These are phyloP conservation scores for Coleophoma crateriformis DNA, from an alignment of 2,329 filamentous ascomycete genomes.

Conservation along the genomic window DNA sequence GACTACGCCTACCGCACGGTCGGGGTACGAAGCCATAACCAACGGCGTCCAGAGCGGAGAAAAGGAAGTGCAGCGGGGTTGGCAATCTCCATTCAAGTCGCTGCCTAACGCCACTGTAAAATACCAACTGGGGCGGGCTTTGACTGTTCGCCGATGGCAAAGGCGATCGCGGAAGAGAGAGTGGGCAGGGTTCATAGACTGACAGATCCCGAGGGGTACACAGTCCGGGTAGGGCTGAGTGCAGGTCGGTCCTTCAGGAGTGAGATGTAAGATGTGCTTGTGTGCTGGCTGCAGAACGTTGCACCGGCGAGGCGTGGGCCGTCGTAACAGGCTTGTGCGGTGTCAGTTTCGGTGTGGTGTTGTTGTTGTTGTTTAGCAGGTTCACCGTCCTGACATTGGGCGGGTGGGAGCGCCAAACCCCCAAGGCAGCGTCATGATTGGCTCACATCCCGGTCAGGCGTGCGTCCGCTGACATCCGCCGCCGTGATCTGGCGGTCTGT, in stretches of 20 bases:
- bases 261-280: not conserved
- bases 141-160: not conserved
- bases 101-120: not conserved
- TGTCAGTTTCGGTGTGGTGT: not conserved
- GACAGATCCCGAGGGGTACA: not conserved
- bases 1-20: no score
- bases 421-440: not conserved
- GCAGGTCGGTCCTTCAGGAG: not conserved
- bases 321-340: no score
- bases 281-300: not conserved
- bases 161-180: not conserved
- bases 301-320: not conserved
- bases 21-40: no score
- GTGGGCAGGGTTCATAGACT: no score
- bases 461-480: not conserved
- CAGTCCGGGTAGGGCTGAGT: slow-evolving; percentile 19
- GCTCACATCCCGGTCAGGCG: not conserved
- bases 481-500: not conserved
- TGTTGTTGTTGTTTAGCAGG: not conserved
- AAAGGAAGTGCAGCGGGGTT: not conserved
- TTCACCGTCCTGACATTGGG: not conserved
- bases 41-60: not conserved
- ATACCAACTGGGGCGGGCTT: not conserved
- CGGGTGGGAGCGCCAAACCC: not conserved
- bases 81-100: not conserved